Evolutionary conservation across 805 yeast genomes (phyloP).

Genomic region (Saccharomyces kudriavzevii): DNA sequence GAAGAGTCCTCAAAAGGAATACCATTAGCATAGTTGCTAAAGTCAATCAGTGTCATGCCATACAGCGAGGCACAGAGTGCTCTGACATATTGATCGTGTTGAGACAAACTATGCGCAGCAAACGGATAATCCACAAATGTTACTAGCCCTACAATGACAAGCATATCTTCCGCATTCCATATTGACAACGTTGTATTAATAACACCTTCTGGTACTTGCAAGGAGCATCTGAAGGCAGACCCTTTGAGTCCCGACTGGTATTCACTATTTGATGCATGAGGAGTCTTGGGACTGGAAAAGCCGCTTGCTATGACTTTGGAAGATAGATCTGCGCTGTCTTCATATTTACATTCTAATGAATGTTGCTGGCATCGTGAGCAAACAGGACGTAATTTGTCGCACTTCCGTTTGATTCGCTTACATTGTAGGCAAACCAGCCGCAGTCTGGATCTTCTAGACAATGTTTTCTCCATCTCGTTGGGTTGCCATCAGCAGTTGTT

Average conservation of each 20-base stretch:
- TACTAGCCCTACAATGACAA: conserved; percentile 11
- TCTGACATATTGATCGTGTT: conserved; percentile 12
- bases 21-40: too few species aligned
- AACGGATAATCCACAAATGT: conserved; percentile 14
- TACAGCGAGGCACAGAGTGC: conserved; percentile 11
- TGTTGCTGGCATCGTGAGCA: conserved; percentile 13
- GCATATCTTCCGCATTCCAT: conserved; percentile 12
- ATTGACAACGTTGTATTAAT: too few species aligned
- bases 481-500: too few species aligned
- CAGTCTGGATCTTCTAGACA: conserved; percentile 6
- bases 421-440: conserved; percentile 13
- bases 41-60: conserved; percentile 12
- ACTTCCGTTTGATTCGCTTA: conserved; percentile 12
- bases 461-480: too few species aligned
- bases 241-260: not conserved
- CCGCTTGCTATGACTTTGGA: conserved; percentile 1
- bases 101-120: conserved; percentile 10
- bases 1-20: not conserved
- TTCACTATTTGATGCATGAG: not conserved
- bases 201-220: too few species aligned
- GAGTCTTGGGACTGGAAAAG: not conserved
- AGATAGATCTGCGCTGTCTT: not conserved
- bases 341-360: conserved; percentile 10
- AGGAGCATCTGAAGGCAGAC: too few species aligned
- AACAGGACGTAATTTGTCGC: conserved; percentile 16